These are phyloP conservation scores for Exophiala calicioides DNA, from an alignment of 2,329 filamentous ascomycete species.

Conservation along the genomic window DNA sequence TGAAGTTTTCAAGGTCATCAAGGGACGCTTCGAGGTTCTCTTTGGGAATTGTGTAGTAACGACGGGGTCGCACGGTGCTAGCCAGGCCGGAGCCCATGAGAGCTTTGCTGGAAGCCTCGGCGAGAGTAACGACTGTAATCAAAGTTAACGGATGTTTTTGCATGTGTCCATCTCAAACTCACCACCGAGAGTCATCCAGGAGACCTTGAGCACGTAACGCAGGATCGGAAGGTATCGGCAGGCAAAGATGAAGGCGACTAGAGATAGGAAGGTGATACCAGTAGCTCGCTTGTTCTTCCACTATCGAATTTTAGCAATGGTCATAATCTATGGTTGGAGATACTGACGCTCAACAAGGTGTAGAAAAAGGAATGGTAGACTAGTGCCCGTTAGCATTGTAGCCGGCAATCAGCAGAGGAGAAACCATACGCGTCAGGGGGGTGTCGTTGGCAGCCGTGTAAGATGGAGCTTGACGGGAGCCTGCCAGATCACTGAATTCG, in stretches of 20 bases:
- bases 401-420: background rate
- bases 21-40: conserved; percentile 63
- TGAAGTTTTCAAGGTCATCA: conserved; percentile 64
- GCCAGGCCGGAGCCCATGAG: conserved; percentile 60
- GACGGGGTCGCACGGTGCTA: conserved; percentile 62
- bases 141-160: conserved; percentile 9
- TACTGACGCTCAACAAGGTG: conserved; percentile 61
- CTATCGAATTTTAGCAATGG: conserved; percentile 37
- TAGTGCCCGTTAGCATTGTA: conserved; percentile 31
- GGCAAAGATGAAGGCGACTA: conserved; percentile 62
- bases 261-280: conserved; percentile 58
- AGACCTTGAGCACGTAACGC: conserved; percentile 62
- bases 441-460: conserved; percentile 61
- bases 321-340: background rate
- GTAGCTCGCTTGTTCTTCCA: conserved; percentile 68
- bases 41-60: conserved; percentile 67
- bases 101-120: conserved; percentile 59
- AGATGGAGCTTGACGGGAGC: conserved; percentile 54
- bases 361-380: conserved; percentile 69
- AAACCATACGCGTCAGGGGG: conserved; percentile 58
- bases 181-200: conserved; percentile 62
- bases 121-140: conserved; percentile 50
- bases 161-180: conserved; percentile 34
- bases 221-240: conserved; percentile 64
- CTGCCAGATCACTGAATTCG: conserved; percentile 61